Evolutionary conservation across 306 rosid species (phyloP).

Genomic region (Senna siamea): DNA sequence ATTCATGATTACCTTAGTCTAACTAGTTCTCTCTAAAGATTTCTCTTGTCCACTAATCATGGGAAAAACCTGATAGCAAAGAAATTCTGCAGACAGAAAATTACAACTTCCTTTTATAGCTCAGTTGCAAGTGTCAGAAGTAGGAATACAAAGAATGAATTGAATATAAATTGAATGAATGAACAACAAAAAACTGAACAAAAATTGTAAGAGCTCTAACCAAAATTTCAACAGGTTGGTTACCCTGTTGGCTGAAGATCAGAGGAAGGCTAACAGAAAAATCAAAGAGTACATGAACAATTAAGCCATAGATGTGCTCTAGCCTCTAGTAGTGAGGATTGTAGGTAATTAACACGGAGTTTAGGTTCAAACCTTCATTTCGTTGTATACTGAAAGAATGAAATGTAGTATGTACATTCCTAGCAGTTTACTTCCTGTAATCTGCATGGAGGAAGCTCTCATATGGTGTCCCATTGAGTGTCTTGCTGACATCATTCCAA

Average conservation of each 20-base stretch:
- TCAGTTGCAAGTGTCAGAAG: constrained; percentile 37
- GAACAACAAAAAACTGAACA: constrained; percentile 29
- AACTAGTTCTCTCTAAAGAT: too few species aligned
- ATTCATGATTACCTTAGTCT: too few species aligned
- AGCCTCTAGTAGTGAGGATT: too few species aligned
- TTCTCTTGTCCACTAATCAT: background rate
- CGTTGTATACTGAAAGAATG: background rate
- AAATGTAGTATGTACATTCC: constrained; percentile 55
- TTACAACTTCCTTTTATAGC: constrained; percentile 40
- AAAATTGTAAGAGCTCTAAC: constrained; percentile 34
- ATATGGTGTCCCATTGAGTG: constrained; percentile 66
- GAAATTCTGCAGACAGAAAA: constrained; percentile 32
- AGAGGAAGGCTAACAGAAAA: constrained; percentile 31
- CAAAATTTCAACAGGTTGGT: constrained; percentile 57
- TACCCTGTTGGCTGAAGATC: constrained; percentile 46
- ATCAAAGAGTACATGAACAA: background rate
- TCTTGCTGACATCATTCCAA: constrained; percentile 66
- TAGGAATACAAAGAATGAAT: constrained; percentile 63
- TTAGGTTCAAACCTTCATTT: background rate
- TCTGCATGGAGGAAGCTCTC: constrained; percentile 66
- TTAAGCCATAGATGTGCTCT: constrained; percentile 3
- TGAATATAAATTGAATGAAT: constrained; percentile 50
- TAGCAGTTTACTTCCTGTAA: constrained; percentile 49
- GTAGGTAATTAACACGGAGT: background rate
- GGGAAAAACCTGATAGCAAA: background rate